phyloP scores from a whole-genome alignment of 192 early-diverging fungal genomes.

The Coemansia sp. region DNA sequence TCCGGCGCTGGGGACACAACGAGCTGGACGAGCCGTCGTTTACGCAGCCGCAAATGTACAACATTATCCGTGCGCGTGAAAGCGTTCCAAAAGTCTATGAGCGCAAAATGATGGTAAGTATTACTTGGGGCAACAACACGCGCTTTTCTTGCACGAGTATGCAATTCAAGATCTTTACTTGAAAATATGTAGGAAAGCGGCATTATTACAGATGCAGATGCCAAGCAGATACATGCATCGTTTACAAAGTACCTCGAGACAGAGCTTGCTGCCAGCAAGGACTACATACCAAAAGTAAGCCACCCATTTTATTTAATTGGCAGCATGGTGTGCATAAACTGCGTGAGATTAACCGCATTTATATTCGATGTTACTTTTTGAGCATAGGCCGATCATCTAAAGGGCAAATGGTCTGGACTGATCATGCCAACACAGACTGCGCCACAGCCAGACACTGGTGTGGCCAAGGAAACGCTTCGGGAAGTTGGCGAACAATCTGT shows the following conservation, averaged over 20 bases:
- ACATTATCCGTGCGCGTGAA: slow-evolving; percentile 78
- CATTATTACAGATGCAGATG: slow-evolving; percentile 29
- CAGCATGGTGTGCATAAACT: background rate
- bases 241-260: slow-evolving; percentile 39
- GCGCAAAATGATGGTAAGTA: slow-evolving; percentile 59
- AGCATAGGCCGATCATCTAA: slow-evolving; percentile 48
- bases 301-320: background rate
- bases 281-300: slow-evolving; percentile 34
- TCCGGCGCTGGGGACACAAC: slow-evolving; percentile 97
- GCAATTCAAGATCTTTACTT: background rate
- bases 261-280: slow-evolving; percentile 43
- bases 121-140: background rate
- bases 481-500: slow-evolving; percentile 79
- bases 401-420: slow-evolving; percentile 81
- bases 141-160: background rate
- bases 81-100: slow-evolving; percentile 87
- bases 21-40: slow-evolving; percentile 97
- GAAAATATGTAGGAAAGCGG: slow-evolving; percentile 15
- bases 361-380: background rate
- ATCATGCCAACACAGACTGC: slow-evolving; percentile 57
- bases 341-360: background rate
- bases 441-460: slow-evolving; percentile 57
- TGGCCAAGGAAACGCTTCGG: slow-evolving; percentile 58
- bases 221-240: slow-evolving; percentile 17
- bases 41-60: slow-evolving; percentile 97